phyloP scores from a whole-genome alignment of 108 stramenopile species.

The Seminavis robusta region DNA sequence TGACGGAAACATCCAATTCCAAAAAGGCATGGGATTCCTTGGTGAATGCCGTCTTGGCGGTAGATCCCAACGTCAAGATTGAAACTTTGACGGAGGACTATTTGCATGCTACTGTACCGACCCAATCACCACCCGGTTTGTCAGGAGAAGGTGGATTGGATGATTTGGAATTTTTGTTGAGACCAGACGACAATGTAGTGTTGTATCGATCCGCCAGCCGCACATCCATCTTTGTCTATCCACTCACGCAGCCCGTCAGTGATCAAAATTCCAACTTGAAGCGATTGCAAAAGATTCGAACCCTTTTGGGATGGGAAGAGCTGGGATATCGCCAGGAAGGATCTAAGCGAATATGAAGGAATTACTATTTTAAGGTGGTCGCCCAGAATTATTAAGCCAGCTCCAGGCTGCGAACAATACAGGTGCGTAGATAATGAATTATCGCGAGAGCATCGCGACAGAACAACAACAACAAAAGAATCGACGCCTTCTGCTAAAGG shows the following conservation, averaged over 20 bases:
- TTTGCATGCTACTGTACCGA: conserved; percentile 73
- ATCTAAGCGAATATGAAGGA: conserved; percentile 47
- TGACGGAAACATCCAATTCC: conserved; percentile 70
- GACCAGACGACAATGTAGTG: conserved; percentile 83
- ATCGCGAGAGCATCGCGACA: no score
- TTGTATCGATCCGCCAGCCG: conserved; percentile 83
- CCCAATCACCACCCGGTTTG: conserved; percentile 61
- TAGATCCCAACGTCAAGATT: conserved; percentile 56
- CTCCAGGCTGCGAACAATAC: no score
- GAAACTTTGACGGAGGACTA: conserved; percentile 74
- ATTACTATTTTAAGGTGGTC: no score
- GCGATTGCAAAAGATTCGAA: conserved; percentile 74
- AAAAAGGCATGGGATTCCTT: conserved; percentile 71
- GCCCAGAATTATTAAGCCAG: no score
- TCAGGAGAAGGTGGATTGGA: conserved; percentile 46
- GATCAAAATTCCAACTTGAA: conserved; percentile 83
- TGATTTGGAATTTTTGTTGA: conserved; percentile 86
- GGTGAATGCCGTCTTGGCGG: conserved; percentile 46
- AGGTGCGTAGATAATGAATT: no score
- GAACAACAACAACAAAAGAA: no score
- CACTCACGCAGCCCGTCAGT: conserved; percentile 87
- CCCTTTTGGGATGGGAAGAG: conserved; percentile 72
- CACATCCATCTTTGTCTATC: conserved; percentile 87
- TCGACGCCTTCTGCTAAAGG: no score
- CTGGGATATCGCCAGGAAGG: conserved; percentile 60